These are phyloP conservation scores for Artemisia tridentata DNA, from an alignment of 129 eudicot genomes.

Conservation along the genomic window DNA sequence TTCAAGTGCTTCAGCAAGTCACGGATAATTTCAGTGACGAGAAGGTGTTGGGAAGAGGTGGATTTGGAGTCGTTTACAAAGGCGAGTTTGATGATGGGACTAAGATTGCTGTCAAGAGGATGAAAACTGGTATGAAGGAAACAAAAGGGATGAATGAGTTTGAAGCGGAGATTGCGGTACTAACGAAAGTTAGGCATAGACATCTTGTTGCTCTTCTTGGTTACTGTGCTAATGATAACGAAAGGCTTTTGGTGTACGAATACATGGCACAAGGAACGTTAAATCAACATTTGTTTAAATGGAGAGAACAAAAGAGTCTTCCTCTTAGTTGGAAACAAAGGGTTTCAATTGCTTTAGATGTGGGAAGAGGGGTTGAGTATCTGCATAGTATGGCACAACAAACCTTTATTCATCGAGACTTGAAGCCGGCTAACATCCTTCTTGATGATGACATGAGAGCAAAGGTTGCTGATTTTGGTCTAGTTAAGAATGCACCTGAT, in stretches of 20 bases:
- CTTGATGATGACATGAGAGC: too few relatives aligned
- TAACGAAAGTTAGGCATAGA: conserved; percentile 45
- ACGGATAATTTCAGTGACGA: too few relatives aligned
- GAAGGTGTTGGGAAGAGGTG: too few relatives aligned
- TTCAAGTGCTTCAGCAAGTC: too few relatives aligned
- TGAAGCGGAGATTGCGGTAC: conserved; percentile 26
- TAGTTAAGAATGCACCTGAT: conserved; percentile 39
- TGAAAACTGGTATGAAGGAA: neutral
- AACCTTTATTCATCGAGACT: conserved; percentile 17
- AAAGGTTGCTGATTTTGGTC: conserved; percentile 30
- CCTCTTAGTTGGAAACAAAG: conserved; percentile 40
- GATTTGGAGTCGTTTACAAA: too few relatives aligned
- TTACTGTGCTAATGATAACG: conserved; percentile 37
- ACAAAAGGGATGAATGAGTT: neutral
- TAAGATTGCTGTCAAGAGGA: too few relatives aligned
- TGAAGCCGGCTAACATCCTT: too few relatives aligned
- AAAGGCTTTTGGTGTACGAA: conserved; percentile 48
- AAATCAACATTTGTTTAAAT: conserved; percentile 33
- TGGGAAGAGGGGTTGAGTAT: conserved; percentile 7
- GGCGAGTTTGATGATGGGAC: too few relatives aligned
- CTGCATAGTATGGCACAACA: conserved; percentile 38
- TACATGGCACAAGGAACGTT: conserved; percentile 45
- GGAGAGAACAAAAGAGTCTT: neutral
- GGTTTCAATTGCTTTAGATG: conserved; percentile 39
- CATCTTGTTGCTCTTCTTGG: conserved; percentile 44